phyloP scores from a whole-genome alignment of 768 basidiomycete species.

The Lyophyllum atratum region DNA sequence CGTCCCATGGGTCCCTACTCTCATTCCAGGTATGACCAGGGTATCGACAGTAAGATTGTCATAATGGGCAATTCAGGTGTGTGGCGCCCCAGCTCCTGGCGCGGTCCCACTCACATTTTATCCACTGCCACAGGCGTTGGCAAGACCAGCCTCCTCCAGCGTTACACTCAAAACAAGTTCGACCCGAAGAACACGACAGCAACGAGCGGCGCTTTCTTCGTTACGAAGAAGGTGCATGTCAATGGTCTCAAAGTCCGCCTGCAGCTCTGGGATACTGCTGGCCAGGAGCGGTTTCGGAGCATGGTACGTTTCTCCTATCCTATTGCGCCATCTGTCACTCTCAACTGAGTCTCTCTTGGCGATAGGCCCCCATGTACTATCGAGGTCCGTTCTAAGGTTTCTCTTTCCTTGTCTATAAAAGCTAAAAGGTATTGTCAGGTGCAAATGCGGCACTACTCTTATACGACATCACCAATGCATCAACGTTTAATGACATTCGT shows the following conservation, averaged over 20 bases:
- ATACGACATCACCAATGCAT: constrained; percentile 92
- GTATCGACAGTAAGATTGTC: constrained; percentile 94
- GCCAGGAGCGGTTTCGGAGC: constrained; percentile 90
- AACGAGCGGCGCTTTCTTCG: constrained; percentile 92
- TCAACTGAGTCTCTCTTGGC: constrained; percentile 16
- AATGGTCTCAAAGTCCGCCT: constrained; percentile 85
- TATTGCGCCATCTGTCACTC: constrained; percentile 10
- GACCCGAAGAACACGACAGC: constrained; percentile 86
- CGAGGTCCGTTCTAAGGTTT: constrained; percentile 46
- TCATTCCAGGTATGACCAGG: constrained; percentile 73
- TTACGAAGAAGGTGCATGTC: constrained; percentile 88
- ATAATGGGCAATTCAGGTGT: constrained; percentile 81
- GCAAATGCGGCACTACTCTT: constrained; percentile 92
- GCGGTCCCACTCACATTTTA: constrained; percentile 1
- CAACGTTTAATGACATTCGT: constrained; percentile 87
- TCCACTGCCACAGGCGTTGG: constrained; percentile 66
- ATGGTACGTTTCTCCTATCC: constrained; percentile 58
- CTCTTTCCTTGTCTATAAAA: constrained; percentile 1
- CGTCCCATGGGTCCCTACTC: constrained; percentile 65
- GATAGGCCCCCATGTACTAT: constrained; percentile 94
- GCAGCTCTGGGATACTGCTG: constrained; percentile 92
- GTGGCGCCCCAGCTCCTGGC: constrained; percentile 15
- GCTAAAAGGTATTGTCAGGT: constrained; percentile 42
- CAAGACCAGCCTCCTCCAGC: constrained; percentile 87
- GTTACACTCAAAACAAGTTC: constrained; percentile 91